phyloP scores from a whole-genome alignment of 345 rosid species.

The Barbarea vulgaris region DNA sequence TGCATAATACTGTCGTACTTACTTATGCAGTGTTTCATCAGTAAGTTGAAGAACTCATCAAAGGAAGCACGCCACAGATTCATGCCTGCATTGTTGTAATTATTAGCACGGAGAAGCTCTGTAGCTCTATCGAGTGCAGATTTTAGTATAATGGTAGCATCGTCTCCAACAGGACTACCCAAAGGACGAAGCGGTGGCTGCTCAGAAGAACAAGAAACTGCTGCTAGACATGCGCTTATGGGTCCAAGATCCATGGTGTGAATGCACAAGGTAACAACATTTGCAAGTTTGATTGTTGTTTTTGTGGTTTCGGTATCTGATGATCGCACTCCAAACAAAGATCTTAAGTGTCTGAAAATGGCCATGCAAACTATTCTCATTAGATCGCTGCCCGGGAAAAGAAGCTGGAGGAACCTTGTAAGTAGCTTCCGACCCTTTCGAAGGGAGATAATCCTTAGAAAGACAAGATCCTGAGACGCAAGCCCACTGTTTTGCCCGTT shows the following conservation, averaged over 20 bases:
- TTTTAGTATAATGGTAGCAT: slow-evolving; percentile 61
- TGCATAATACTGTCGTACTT: slow-evolving; percentile 81
- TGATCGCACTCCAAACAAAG: slow-evolving; percentile 70
- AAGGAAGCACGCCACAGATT: slow-evolving; percentile 89
- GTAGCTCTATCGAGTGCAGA: slow-evolving; percentile 76
- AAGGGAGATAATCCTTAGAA: slow-evolving; percentile 70
- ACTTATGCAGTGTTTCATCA: slow-evolving; percentile 72
- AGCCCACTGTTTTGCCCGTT: slow-evolving; percentile 49
- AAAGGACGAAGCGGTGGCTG: slow-evolving; percentile 89
- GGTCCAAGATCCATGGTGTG: slow-evolving; percentile 77
- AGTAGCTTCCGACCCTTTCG: slow-evolving; percentile 88
- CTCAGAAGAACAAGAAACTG: slow-evolving; percentile 84
- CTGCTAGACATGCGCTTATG: slow-evolving; percentile 78
- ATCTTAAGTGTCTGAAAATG: slow-evolving; percentile 82
- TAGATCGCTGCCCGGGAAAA: slow-evolving; percentile 64
- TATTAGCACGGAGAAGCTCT: slow-evolving; percentile 59
- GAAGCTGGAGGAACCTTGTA: slow-evolving; percentile 78
- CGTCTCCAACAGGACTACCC: slow-evolving; percentile 74
- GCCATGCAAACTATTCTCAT: slow-evolving; percentile 85
- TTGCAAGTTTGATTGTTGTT: slow-evolving; percentile 62
- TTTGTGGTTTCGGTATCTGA: slow-evolving; percentile 62
- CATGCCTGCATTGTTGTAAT: slow-evolving; percentile 52
- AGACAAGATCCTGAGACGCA: slow-evolving; percentile 64
- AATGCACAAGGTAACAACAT: slow-evolving; percentile 57
- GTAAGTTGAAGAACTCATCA: slow-evolving; percentile 81